phyloP scores from a whole-genome alignment of 75 land plant genomes.

The Cupressus sempervirens region DNA sequence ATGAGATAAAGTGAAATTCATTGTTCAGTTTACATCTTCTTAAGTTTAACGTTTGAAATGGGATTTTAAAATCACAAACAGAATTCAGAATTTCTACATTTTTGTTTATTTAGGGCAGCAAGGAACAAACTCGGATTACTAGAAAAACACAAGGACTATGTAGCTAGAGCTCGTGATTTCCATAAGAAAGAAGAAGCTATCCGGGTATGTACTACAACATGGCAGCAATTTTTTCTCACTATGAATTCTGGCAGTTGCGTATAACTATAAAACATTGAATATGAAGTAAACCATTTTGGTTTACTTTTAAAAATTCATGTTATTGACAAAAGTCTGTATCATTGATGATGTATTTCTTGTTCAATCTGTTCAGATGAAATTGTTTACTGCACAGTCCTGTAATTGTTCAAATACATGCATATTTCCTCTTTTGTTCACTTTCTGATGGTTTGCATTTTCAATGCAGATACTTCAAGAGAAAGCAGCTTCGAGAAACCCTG shows the following conservation, averaged over 20 bases:
- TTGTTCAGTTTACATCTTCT: not conserved
- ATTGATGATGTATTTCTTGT: conserved; percentile 20
- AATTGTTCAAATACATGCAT: not conserved
- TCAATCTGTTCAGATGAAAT: not conserved
- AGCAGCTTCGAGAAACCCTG: conserved; percentile 85
- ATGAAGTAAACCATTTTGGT: conserved; percentile 33
- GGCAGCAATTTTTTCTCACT: not conserved
- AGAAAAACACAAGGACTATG: conserved; percentile 95
- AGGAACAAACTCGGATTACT: conserved; percentile 75
- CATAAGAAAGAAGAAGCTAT: conserved; percentile 72
- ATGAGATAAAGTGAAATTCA: not conserved
- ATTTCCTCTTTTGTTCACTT: not conserved
- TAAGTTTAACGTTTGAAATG: not conserved
- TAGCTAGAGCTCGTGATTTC: conserved; percentile 65
- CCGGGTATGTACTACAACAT: conserved; percentile 23
- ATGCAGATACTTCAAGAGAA: conserved; percentile 72
- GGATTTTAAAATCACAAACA: not conserved
- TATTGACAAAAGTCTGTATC: conserved; percentile 24
- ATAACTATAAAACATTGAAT: not conserved
- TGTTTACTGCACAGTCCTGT: not conserved
- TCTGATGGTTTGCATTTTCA: conserved; percentile 2
- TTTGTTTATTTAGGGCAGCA: conserved; percentile 32
- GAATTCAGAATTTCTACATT: not conserved
- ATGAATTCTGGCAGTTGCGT: conserved; percentile 13
- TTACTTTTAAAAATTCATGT: conserved; percentile 30